Conservation (phyloP, 805 yeast species). For the Candida lessepsii region DNA sequence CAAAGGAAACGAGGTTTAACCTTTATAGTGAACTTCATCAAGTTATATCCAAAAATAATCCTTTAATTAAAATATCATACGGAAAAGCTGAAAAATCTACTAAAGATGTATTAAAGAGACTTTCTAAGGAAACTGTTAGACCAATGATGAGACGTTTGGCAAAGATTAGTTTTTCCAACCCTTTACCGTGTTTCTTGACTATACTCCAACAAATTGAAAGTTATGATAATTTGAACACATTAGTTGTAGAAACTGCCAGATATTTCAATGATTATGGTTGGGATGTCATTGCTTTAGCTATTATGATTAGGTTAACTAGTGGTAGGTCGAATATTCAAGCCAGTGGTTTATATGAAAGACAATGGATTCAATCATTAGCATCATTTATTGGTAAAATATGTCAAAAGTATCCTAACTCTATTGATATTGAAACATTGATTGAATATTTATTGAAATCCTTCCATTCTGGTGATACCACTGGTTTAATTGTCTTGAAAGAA, state of each 20-base stretch:
- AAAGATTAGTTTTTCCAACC: slow-evolving; percentile 70
- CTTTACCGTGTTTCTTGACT: slow-evolving; percentile 71
- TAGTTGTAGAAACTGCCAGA: slow-evolving; percentile 76
- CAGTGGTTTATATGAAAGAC: slow-evolving; percentile 77
- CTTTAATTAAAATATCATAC: slow-evolving; percentile 56
- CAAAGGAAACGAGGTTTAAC: slow-evolving; percentile 65
- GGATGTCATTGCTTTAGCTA: slow-evolving; percentile 77
- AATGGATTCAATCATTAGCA: slow-evolving; percentile 84
- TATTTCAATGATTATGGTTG: slow-evolving; percentile 76
- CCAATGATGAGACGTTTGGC: slow-evolving; percentile 74
- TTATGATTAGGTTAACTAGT: slow-evolving; percentile 66
- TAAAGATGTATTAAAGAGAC: slow-evolving; percentile 71
- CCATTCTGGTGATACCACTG: slow-evolving; percentile 56
- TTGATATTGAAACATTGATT: slow-evolving; percentile 65
- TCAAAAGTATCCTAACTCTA: slow-evolving; percentile 45
- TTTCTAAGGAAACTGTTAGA: slow-evolving; percentile 75
- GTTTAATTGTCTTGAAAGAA: slow-evolving; percentile 64
- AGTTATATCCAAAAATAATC: slow-evolving; percentile 53
- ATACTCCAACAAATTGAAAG: slow-evolving; percentile 83
- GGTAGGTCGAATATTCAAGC: slow-evolving; percentile 67
- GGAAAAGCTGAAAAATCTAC: slow-evolving; percentile 75
- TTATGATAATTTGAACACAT: slow-evolving; percentile 78
- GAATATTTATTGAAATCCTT: slow-evolving; percentile 61
- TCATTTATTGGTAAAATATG: slow-evolving; percentile 75
- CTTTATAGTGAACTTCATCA: slow-evolving; percentile 77